These are phyloP conservation scores for Maudiozyma barnettii DNA, from an alignment of 805 yeast genomes.

Conservation along the genomic window DNA sequence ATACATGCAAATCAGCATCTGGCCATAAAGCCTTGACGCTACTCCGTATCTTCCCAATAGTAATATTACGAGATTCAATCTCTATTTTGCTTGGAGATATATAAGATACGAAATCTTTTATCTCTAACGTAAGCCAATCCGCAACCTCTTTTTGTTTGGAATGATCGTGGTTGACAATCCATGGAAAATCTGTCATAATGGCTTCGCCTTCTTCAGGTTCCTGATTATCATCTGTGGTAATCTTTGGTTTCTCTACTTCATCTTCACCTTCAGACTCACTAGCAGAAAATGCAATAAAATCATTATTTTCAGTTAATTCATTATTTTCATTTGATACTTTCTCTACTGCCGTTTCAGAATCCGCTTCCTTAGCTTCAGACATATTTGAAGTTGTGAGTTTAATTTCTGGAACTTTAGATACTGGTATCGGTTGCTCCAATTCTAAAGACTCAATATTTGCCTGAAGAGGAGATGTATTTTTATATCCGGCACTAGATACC, in stretches of 20 bases:
- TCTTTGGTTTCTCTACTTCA: neutral
- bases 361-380: neutral
- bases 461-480: too few relatives aligned
- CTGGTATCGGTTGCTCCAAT: neutral
- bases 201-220: constrained; percentile 1
- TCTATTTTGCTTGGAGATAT: constrained; percentile 78
- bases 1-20: constrained; percentile 69
- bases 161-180: constrained; percentile 75
- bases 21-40: constrained; percentile 58
- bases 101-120: constrained; percentile 73
- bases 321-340: neutral
- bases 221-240: neutral
- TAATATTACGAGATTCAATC: constrained; percentile 52
- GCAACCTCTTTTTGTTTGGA: constrained; percentile 67
- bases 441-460: too few relatives aligned
- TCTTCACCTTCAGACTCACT: constrained; percentile 17
- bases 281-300: constrained; percentile 34
- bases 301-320: constrained; percentile 25
- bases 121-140: constrained; percentile 81
- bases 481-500: too few relatives aligned
- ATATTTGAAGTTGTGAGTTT: too few relatives aligned
- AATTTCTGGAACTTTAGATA: neutral
- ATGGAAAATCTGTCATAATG: constrained; percentile 38
- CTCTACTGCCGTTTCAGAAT: neutral
- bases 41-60: constrained; percentile 50